A percentile compares a stretch with the other conserved stretches of the same genome.
Conservation (phyloP, 2,329 filamentous ascomycete genomes). For the Sporothrix inflata region DNA sequence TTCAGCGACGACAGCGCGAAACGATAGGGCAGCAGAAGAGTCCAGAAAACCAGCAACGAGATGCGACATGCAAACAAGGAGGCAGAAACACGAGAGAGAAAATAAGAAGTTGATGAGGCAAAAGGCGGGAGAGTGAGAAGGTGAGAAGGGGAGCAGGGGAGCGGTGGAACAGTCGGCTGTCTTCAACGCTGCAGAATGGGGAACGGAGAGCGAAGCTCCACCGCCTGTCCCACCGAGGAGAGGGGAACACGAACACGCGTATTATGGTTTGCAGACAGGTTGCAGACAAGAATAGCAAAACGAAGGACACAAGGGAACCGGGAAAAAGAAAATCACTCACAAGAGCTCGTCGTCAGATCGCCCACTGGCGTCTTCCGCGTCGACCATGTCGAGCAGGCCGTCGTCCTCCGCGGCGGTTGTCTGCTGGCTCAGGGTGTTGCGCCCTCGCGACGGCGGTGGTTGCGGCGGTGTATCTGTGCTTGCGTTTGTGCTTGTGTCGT, state of each 20-base stretch:
- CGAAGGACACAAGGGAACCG: background rate
- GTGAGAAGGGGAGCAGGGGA: background rate
- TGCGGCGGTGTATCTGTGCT: constrained; percentile 2
- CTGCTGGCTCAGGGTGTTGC: constrained; percentile 1
- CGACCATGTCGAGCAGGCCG: constrained; percentile 25
- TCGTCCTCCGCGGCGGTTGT: constrained; percentile 11
- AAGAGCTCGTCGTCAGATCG: constrained; percentile 22
- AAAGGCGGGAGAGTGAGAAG: background rate
- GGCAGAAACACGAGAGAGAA: background rate
- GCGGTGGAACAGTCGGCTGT: background rate
- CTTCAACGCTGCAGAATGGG: background rate
- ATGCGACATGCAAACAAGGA: constrained; percentile 3
- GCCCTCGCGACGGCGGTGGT: background rate
- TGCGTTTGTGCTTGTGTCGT: background rate
- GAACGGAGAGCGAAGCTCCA: background rate
- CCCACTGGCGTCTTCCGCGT: constrained; percentile 16
- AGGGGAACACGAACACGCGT: background rate
- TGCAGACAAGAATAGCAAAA: background rate
- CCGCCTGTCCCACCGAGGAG: background rate
- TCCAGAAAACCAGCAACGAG: background rate
- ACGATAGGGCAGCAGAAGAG: background rate
- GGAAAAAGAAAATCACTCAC: constrained; percentile 17
- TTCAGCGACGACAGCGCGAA: constrained; percentile 16
- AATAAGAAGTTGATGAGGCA: background rate
- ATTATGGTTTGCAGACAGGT: background rate